Evolutionary conservation across 352 stramenopile species (phyloP), one percentile per base, ranked within the genome.

Genomic region (Pythium aquatile): DNA sequence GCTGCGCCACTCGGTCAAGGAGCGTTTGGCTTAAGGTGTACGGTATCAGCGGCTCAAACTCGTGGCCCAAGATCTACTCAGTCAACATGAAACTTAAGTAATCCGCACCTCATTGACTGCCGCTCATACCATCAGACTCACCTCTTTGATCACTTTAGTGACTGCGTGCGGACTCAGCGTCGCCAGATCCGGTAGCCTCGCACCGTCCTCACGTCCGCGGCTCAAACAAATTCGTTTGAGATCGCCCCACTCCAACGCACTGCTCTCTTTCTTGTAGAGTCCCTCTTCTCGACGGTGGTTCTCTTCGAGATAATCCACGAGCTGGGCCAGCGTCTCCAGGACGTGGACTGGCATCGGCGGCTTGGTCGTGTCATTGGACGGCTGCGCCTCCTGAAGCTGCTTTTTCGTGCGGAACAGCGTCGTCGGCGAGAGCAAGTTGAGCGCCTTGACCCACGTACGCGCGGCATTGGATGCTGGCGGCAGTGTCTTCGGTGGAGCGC

Each of bases 231-330:
- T 40, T 20, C 47, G 16, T 6, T 49, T 57, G 20, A 65, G 30
- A 16, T 55, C 53, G 32, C 5, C 69, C n/a, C 46, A 57, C 42
- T 78, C 74, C 17, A 70, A 33, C 0, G 20, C 24, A 8, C 65
- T 17, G 10, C 73, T 75, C 32, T 76, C 47, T 52, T 72, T 69
- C 30, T 68, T 70, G n/a, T 88, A 90, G 14, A 90, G 61, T 9
- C 72, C 75, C 51, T 88, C 77, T 40, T 81, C 78, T 37, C 73
- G 61, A 0, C 59, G 61, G 28, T 88, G 65, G 53, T 84, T 72
- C 24, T 79, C 52, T 10, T 87, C 68, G 0, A 87, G 68, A 40
- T 77, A 88, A 44, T 76, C 52, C 30, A 90, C 59, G n/a, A 85
- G 52, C 17, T 75, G 68, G 16, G 64, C 59, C 0, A 90, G 71